Evolutionary conservation across 192 early-diverging fungal species (phyloP), one percentile per base, ranked within the genome.

Genomic region (Backusella parvicylindrica): DNA sequence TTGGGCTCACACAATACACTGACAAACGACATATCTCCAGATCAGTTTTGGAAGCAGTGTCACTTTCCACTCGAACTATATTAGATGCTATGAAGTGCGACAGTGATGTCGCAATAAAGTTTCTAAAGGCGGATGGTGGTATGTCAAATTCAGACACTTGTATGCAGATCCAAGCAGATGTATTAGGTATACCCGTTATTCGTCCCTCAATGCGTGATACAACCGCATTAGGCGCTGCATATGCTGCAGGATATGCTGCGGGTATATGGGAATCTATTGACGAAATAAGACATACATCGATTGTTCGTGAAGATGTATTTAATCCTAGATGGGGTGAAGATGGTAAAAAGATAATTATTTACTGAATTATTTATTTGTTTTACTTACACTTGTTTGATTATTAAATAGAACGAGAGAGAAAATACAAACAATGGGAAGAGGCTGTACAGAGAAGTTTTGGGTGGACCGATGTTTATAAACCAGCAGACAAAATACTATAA

Each of bases 111-210:
- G 87, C 87, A n/a, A 86, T 98, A 68, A 86, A 85, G 7, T 70
- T 84, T 15, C 84, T 98, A 16, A 91, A 92, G 41, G 97, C 94
- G 13, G 97, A 98, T 77, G 97, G 97, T 36, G 97, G 97, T 26
- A 83, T 98, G 82, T 94, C 93, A 50, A 94, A 94, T 83, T 96
- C 96, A 33, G 94, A 96, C 69, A 74, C 92, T 36, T 86, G 88
- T 65, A 98, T 98, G 97, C 95, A 98, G 82, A 83, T 98, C 67
- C 95, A 97, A 84, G 90, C 97, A 21, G 93, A 98, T 74, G 85
- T 96, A 32, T 75, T 95, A 35, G 90, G 91, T 18, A 93, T 98
- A 68, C 84, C 91, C 49, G 95, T 96, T n/a, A 68, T 71, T 71
- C 88, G 97, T 12, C 97, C 97, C 0, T 85, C 82, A 37, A 98